Evolutionary conservation across 768 basidiomycete species (phyloP), one percentile per base, ranked within the genome.

Genomic region (Suillus cothurnatus): DNA sequence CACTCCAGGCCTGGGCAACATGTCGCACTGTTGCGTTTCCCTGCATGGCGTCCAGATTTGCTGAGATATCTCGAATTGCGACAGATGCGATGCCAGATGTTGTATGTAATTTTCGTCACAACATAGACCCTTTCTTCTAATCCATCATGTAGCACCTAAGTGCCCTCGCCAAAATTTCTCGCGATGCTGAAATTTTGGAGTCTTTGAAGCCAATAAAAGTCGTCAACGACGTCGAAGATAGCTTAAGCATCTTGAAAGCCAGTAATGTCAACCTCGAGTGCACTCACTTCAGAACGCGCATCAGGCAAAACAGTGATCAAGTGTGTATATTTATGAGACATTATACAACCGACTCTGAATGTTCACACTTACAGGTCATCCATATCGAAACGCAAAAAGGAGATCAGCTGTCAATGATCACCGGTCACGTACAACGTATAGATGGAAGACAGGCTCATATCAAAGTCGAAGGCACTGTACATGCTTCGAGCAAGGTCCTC

Each of bases 151-250:
- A 83, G 85, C 76, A 75, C 39, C 75, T 90, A 7, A 64, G 72
- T n/a, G 77, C 81, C 26, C 71, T 89, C 1, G 76, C 82, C 1
- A 87, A 81, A 67, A 74, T 84, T 59, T 77, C 79, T 14, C 79
- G 76, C 6, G 81, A 85, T 57, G 73, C 81, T 2, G 79, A 83
- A 19, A 80, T 82, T 9, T 75, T 86, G 19, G 80, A 85, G 21
- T 75, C 82, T 21, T 67, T 81, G 62, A 87, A 86, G 68, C 86
- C 88, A 0, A 68, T 65, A 0, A 65, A 74, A 39, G 79, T 75
- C 7, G 80, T 73, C 36, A 87, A 89, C 56, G 76, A 81, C 7
- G 75, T 86, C 9, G 61, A 66, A 6, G 38, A 69, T 2, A 63
- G 74, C 0, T 76, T 77, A 6, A 23, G 47, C 66, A 71, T 55